Conservation (phyloP, 257 asterid species). For the Solanum pinnatisectum region DNA sequence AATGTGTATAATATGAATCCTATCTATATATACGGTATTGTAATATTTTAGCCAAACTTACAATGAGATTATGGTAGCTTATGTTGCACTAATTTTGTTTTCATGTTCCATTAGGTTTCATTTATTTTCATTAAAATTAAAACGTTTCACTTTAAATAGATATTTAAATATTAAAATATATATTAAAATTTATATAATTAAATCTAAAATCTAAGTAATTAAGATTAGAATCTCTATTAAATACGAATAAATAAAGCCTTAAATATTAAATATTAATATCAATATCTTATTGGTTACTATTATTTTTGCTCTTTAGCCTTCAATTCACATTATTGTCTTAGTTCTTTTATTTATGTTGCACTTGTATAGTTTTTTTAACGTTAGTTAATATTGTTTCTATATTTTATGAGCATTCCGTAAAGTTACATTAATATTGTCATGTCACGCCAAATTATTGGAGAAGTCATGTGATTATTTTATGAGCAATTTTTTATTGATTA, state of each 20-base stretch:
- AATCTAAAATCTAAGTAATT: too few species aligned
- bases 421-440: not conserved
- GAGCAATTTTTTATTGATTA: not conserved
- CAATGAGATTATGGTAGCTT: not conserved
- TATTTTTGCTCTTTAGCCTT: not conserved
- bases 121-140: not conserved
- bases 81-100: not conserved
- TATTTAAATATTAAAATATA: not conserved
- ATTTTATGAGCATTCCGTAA: not conserved
- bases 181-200: not conserved
- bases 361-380: not conserved
- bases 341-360: too few species aligned
- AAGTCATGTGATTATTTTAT: too few species aligned
- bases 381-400: not conserved
- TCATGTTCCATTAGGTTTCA: not conserved
- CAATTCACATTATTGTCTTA: not conserved
- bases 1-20: not conserved
- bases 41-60: not conserved
- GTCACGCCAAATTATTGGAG: too few species aligned
- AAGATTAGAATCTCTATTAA: not conserved
- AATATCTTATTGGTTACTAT: not conserved
- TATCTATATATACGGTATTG: not conserved
- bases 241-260: not conserved
- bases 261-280: too few species aligned
- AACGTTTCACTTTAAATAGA: not conserved